Base-by-base conservation (phyloP, 2,329 filamentous ascomycete species). In the Fusarium falciforme region DNA sequence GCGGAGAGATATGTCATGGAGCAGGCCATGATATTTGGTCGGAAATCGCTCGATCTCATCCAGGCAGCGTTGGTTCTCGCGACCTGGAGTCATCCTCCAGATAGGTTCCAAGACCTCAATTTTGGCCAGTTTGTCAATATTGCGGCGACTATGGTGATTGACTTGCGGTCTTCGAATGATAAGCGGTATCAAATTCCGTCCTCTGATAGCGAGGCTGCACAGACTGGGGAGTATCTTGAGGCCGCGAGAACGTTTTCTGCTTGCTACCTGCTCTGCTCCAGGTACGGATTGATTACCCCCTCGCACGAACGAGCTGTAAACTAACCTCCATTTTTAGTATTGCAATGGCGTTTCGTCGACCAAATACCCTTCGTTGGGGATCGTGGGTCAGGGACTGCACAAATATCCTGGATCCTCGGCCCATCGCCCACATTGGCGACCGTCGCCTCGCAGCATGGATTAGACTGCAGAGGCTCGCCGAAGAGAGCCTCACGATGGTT, bases 131-230 rank as follows among this genome's bases (percentile, higher is more conserved):
- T 62, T 29, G 49, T 57, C 20, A 68, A 75, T 12, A 64, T 76
- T 64, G 73, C 73, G 8, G 70, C 70, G 3, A 68, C 72, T 2
- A 67, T 76, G 55, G 70, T 69, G 0, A 62, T 75, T n/a, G 73
- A 76, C 17, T 38, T 76, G 8, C 44, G 38, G 4, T 76, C 67
- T 3, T 73, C 72, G 0, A 76, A 73, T 14, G 73, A 75, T 4
- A 29, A 61, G 7, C 31, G 35, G 5, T 70, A 69, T 54, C 40
- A 60, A 11, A 55, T 73, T 1, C 57, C 64, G 0, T 20, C 54
- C 0, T 17, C 29, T 11, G 36, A 42, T 20, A 29, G 17, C 1
- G 42, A 20, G 5, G 17, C 33, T 20, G 12, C 44, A 6, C 17
- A 35, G 12, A 22, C 57, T 2, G 54, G 29, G 2, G 66, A 62